A percentile compares a stretch with the other conserved stretches of the same genome.
Conservation (phyloP, 1,284 basidiomycete genomes). For the Boletus chippewaensis region DNA sequence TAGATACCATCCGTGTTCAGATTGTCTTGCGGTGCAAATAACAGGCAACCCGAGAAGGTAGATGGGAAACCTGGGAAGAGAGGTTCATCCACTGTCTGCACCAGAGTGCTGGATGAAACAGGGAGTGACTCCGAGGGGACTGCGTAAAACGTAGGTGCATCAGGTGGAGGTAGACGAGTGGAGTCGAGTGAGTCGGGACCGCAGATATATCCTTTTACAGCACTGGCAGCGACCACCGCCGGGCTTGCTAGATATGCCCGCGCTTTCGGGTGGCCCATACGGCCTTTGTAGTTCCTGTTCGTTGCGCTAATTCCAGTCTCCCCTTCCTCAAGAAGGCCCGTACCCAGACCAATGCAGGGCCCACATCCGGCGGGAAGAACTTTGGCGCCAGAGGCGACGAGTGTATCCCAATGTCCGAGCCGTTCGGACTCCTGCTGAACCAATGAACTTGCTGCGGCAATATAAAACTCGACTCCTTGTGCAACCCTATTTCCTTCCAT, state of each 20-base stretch:
- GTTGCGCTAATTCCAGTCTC: conserved; percentile 96
- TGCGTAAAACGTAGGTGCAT: conserved; percentile 57
- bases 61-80: conserved; percentile 79
- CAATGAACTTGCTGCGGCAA: conserved; percentile 88
- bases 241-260: conserved; percentile 94
- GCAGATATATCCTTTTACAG: conserved; percentile 87
- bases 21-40: conserved; percentile 97
- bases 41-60: conserved; percentile 74
- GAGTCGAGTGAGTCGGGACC: conserved; percentile 71
- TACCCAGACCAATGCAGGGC: conserved; percentile 95
- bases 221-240: conserved; percentile 94
- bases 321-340: conserved; percentile 89
- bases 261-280: conserved; percentile 96
- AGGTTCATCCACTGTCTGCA: conserved; percentile 43
- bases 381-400: conserved; percentile 86
- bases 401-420: conserved; percentile 82
- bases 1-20: conserved; percentile 98
- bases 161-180: conserved; percentile 45
- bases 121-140: conserved; percentile 32
- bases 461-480: conserved; percentile 92
- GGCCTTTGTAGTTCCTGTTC: conserved; percentile 98
- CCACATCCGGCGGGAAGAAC: conserved; percentile 94
- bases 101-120: conserved; percentile 23
- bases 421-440: conserved; percentile 89
- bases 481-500: conserved; percentile 83